phyloP scores from a whole-genome alignment of 2,329 filamentous ascomycete genomes.

The Penicillium frequentans region DNA sequence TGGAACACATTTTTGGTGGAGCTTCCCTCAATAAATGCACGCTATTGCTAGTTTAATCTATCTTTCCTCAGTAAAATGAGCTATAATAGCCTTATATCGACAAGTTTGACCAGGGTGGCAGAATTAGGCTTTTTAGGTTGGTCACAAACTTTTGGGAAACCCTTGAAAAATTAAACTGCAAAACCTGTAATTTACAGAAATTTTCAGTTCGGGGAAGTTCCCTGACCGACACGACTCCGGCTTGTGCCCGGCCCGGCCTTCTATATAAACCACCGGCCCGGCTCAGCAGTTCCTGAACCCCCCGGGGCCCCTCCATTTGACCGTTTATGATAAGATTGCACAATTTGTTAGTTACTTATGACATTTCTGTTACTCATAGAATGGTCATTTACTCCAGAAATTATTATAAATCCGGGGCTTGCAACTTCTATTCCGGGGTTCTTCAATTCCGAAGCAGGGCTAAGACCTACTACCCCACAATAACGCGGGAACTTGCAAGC shows the following conservation, averaged over 20 bases:
- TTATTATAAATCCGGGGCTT: not conserved
- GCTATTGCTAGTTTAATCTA: too few relatives aligned
- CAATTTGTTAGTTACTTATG: not conserved
- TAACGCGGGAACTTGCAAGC: not conserved
- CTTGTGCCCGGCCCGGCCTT: conserved; percentile 1
- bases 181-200: not conserved
- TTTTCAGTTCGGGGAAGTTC: not conserved
- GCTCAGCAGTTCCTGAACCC: not conserved
- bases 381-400: not conserved
- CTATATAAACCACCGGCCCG: conserved; percentile 2
- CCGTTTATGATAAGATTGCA: not conserved
- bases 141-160: not conserved
- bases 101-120: not conserved
- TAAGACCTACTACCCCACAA: not conserved
- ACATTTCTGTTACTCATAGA: not conserved
- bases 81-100: not conserved
- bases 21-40: not conserved
- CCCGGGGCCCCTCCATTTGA: conserved; percentile 7
- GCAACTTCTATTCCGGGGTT: not conserved
- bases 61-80: not conserved
- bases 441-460: not conserved
- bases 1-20: not conserved
- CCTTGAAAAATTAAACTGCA: not conserved
- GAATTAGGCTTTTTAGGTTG: not conserved
- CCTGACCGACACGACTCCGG: not conserved